Percentiles rank a stretch among this genome's conserved stretches.
These are phyloP conservation scores for Peribolospora kevripleyi DNA, from an alignment of 768 basidiomycete genomes.

Conservation along the genomic window DNA sequence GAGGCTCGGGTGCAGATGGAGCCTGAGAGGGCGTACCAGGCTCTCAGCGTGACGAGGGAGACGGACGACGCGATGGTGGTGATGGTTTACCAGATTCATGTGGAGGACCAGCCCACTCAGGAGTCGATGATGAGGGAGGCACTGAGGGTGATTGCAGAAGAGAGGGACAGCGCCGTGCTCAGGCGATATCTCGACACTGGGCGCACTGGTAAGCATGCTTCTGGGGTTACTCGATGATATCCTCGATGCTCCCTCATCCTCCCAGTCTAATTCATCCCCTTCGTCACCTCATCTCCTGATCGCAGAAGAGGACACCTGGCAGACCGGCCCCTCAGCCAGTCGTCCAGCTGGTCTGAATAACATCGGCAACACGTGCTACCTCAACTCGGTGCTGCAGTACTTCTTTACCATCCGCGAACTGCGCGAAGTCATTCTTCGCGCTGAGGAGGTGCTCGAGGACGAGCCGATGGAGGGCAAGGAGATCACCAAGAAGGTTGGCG, in stretches of 20 bases:
- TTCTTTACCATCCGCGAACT: slow-evolving; percentile 90
- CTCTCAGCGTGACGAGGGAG: slow-evolving; percentile 43
- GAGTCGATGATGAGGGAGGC: slow-evolving; percentile 32
- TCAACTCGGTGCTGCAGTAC: slow-evolving; percentile 84
- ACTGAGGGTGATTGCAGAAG: slow-evolving; percentile 34
- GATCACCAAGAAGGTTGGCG: slow-evolving; percentile 48
- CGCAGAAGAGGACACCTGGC: background rate
- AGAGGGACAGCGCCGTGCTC: slow-evolving; percentile 45
- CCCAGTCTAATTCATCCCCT: slow-evolving; percentile 30
- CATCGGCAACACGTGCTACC: slow-evolving; percentile 75
- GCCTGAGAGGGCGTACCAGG: slow-evolving; percentile 43
- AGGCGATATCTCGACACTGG: slow-evolving; percentile 41
- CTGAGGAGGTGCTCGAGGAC: slow-evolving; percentile 53
- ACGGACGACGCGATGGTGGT: slow-evolving; percentile 55
- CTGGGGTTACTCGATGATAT: background rate
- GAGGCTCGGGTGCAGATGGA: slow-evolving; percentile 25
- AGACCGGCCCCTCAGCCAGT: slow-evolving; percentile 14
- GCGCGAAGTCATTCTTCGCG: slow-evolving; percentile 41
- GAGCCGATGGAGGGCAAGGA: background rate
- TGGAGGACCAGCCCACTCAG: slow-evolving; percentile 15
- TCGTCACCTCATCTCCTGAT: slow-evolving; percentile 31
- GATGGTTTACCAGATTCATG: slow-evolving; percentile 46
- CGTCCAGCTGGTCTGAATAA: slow-evolving; percentile 29
- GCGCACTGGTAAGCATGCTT: slow-evolving; percentile 39
- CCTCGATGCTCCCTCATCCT: background rate